A percentile compares a stretch with the other conserved stretches of the same genome.
Evolutionary conservation across 2,329 filamentous ascomycete species (phyloP).

Genomic region (Hypoxylon sp.): DNA sequence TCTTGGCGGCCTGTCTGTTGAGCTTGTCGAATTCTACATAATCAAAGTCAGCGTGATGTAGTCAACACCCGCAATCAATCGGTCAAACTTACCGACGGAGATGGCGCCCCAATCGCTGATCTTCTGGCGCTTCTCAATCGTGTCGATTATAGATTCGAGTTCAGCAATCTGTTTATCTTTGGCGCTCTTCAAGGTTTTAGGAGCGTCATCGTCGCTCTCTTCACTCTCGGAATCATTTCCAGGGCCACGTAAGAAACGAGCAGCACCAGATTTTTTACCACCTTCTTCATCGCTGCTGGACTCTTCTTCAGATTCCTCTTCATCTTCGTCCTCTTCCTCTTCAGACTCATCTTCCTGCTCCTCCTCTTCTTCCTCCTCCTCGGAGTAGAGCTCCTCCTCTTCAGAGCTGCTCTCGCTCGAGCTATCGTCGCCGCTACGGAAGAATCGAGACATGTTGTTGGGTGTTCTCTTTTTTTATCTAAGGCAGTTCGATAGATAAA

Average conservation of each 20-base stretch:
- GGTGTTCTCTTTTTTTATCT: constrained; percentile 21
- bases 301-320: constrained; percentile 67
- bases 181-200: constrained; percentile 92
- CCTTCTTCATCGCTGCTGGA: constrained; percentile 76
- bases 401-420: constrained; percentile 96
- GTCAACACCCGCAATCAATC: constrained; percentile 12
- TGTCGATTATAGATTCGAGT: constrained; percentile 87
- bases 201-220: constrained; percentile 88
- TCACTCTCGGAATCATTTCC: constrained; percentile 81
- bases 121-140: constrained; percentile 97
- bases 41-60: constrained; percentile 8
- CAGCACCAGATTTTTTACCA: constrained; percentile 78
- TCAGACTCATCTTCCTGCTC: constrained; percentile 69
- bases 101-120: constrained; percentile 98
- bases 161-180: constrained; percentile 98
- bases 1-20: constrained; percentile 86
- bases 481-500: neutral
- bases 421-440: constrained; percentile 92
- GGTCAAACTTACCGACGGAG: constrained; percentile 77
- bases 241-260: constrained; percentile 81
- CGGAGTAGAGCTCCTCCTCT: constrained; percentile 93
- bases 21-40: constrained; percentile 90
- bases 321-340: constrained; percentile 67
- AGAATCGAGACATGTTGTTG: constrained; percentile 91
- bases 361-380: constrained; percentile 76